Percentiles rank a stretch among this genome's conserved stretches.
These are phyloP conservation scores for Penicillium sp. DNA, from an alignment of 2,329 filamentous ascomycete genomes.

Conservation along the genomic window DNA sequence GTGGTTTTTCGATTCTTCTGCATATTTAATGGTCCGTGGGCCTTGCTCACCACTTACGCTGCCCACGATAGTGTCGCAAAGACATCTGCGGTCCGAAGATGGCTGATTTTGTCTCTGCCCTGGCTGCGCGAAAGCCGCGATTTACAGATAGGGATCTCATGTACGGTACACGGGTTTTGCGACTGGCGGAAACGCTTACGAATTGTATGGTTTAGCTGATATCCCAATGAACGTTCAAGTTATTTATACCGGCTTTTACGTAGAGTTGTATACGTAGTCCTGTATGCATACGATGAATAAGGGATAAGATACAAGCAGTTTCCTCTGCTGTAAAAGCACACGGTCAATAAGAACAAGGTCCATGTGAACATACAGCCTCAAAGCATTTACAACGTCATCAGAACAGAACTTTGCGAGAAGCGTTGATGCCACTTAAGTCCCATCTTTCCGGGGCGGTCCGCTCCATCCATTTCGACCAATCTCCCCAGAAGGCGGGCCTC, in stretches of 20 bases:
- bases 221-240: neutral
- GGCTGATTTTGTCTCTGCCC: neutral
- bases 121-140: neutral
- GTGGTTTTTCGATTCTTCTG: neutral
- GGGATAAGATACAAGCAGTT: neutral
- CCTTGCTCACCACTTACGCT: neutral
- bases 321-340: too few species aligned
- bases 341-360: too few species aligned
- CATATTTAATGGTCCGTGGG: neutral
- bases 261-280: too few species aligned
- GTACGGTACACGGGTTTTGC: slow-evolving; percentile 1
- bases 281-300: neutral
- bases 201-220: slow-evolving; percentile 8
- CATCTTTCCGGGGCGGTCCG: slow-evolving; percentile 25
- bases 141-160: slow-evolving; percentile 1
- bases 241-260: too few species aligned
- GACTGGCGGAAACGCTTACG: slow-evolving; percentile 4
- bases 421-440: slow-evolving; percentile 26
- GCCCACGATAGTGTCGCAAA: neutral
- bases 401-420: slow-evolving; percentile 29
- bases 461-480: slow-evolving; percentile 29
- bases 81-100: neutral
- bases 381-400: neutral
- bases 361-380: too few species aligned
- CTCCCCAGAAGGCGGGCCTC: slow-evolving; percentile 20